Base-by-base conservation (phyloP, 2,329 filamentous ascomycete genomes). In the Xylaria sp. region DNA sequence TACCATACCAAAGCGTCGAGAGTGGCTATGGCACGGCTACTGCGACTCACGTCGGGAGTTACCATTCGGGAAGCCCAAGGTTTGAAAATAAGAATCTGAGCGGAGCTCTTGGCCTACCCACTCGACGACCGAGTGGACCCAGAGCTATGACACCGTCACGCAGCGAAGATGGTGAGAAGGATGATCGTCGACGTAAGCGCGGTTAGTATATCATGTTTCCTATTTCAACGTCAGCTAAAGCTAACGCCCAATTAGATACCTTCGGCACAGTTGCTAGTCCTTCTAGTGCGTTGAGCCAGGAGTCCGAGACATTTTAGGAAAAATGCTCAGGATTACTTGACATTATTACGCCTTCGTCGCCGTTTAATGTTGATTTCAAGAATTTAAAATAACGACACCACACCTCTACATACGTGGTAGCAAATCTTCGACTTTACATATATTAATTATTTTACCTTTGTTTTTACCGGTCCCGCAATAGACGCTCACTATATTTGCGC, bases 91-190 rank as follows among this genome's bases (percentile, higher is more conserved):
- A 83, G 58, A 89, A 88, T 71, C 76, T 89, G 45, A 88, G 81
- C 72, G 82, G 81, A 17, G 85, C 84, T 6, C 79, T 86, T 5
- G 84, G 83, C 6, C 80, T 84, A 3, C 85, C 85, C n/a, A 76
- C 81, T 9, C 81, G 87, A 55, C 78, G 86, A 64, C 87, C 87
- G 27, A 88, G 85, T 60, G 87, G 87, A 25, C 87, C 87, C 15
- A 78, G 87, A 69, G 86, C 86, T 20, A 89, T 89, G 87, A 89
- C 86, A 5, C 86, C 87, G 0, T 87, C 76, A 15, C 77, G 76
- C 56, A 77, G 83, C 53, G 82, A 84, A 47, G 84, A 83, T 64
- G 79, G 79, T 22, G 79, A 79, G 9, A 78, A 78, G 61, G 82
- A 82, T 29, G 84, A 85, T 67, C 80, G 83, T 69, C 80, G 85